A percentile compares a stretch with the other conserved stretches of the same genome.
phyloP scores from a whole-genome alignment of 148 eudicot genomes.

The Cornus controversa region DNA sequence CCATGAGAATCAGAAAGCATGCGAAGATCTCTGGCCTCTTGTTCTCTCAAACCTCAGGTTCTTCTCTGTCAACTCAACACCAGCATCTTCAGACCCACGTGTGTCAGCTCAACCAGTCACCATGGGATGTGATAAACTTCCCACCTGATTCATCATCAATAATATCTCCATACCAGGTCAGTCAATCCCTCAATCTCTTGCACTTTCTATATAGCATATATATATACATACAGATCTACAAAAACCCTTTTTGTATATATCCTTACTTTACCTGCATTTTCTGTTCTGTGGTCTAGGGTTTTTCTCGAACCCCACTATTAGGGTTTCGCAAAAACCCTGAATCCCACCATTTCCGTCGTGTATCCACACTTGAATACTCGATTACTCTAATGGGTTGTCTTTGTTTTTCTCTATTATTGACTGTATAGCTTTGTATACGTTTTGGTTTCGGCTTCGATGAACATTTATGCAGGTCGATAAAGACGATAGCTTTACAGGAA shows the following conservation, averaged over 20 bases:
- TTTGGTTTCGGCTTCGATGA: background rate
- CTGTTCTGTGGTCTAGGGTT: slow-evolving; percentile 27
- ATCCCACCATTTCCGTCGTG: slow-evolving; percentile 24
- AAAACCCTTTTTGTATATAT: background rate
- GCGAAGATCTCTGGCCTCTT: slow-evolving; percentile 13
- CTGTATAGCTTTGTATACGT: background rate
- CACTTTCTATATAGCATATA: background rate
- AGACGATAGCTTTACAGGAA: slow-evolving; percentile 24
- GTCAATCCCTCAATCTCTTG: slow-evolving; percentile 1
- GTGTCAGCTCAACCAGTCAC: slow-evolving; percentile 39
- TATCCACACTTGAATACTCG: slow-evolving; percentile 7
- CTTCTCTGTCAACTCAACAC: background rate
- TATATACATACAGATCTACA: slow-evolving; percentile 14
- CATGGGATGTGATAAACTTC: slow-evolving; percentile 43
- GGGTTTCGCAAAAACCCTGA: slow-evolving; percentile 19
- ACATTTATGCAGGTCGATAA: slow-evolving; percentile 28
- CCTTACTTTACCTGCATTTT: slow-evolving; percentile 15
- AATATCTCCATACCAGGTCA: slow-evolving; percentile 20
- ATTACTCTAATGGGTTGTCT: slow-evolving; percentile 9
- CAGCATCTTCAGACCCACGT: no score
- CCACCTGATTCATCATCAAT: slow-evolving; percentile 23
- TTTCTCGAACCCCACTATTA: slow-evolving; percentile 12
- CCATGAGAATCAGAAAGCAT: slow-evolving; percentile 20
- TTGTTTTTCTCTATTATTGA: slow-evolving; percentile 10
- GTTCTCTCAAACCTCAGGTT: background rate